Evolutionary conservation across 2,329 filamentous ascomycete species (phyloP).

Genomic region (Laburnicola sp.): DNA sequence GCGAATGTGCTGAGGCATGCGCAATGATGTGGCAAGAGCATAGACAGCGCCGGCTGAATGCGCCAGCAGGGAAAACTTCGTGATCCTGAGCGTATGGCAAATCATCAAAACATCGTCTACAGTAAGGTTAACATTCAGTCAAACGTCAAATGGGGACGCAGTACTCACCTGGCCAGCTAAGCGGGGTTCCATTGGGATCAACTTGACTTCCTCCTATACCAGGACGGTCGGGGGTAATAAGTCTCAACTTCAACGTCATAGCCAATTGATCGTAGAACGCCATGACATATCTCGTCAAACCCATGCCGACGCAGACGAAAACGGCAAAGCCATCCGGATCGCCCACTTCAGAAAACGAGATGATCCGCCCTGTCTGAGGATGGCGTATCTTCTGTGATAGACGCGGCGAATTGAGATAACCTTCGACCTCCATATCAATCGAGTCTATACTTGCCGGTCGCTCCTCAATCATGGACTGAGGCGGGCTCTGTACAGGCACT

Average conservation of each 20-base stretch:
- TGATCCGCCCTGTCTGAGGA: slow-evolving; percentile 80
- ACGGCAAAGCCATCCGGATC: slow-evolving; percentile 89
- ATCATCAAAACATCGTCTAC: slow-evolving; percentile 85
- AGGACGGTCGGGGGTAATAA: slow-evolving; percentile 92
- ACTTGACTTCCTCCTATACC: slow-evolving; percentile 91
- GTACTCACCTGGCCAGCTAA: slow-evolving; percentile 85
- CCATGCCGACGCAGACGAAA: slow-evolving; percentile 98
- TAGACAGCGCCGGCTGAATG: slow-evolving; percentile 99
- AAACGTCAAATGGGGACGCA: slow-evolving; percentile 42
- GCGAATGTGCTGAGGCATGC: slow-evolving; percentile 94
- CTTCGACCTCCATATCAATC: slow-evolving; percentile 82
- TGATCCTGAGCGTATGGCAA: slow-evolving; percentile 87
- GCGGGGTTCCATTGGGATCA: slow-evolving; percentile 80
- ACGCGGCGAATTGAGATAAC: slow-evolving; percentile 79
- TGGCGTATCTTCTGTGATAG: slow-evolving; percentile 87
- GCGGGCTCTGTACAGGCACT: slow-evolving; percentile 34
- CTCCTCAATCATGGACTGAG: slow-evolving; percentile 63
- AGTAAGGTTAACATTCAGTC: slow-evolving; percentile 25
- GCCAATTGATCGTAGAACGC: slow-evolving; percentile 97
- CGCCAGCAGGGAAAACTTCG: slow-evolving; percentile 92
- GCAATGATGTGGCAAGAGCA: slow-evolving; percentile 87
- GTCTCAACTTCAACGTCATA: slow-evolving; percentile 78
- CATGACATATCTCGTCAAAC: slow-evolving; percentile 90
- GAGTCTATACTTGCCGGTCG: slow-evolving; percentile 80
- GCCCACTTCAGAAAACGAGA: slow-evolving; percentile 96